Evolutionary conservation across 352 stramenopile genomes (phyloP), one percentile per base, ranked within the genome.

Genomic region (Phytophthora multivora): DNA sequence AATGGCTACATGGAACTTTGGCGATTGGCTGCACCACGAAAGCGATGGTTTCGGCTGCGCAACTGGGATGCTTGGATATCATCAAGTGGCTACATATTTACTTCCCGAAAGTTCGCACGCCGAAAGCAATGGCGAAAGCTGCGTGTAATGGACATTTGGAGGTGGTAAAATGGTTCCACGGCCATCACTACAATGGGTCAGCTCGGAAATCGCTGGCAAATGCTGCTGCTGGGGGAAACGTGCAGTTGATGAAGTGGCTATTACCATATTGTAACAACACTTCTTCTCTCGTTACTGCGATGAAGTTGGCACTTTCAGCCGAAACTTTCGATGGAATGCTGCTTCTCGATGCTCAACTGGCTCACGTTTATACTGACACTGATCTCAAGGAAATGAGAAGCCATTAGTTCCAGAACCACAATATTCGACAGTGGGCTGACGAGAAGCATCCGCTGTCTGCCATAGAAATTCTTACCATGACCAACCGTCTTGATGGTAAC

Each of bases 91-190:
- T 58, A 3, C 21, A 49, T 19, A 10, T 19, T 13, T 12, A 1
- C 13, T 26, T 5, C 6, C n/a, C 30, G 36, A 25, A 39, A 16
- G 38, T 15, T 31, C 50, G 25, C 9, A 26, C 26, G 10, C 26
- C 26, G 3, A 15, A n/a, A n/a, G 38, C 50, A 3, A 41, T 41
- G 36, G 16, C 6, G n/a, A 30, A 39, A 12, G 50, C 50, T 19
- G 50, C 50, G 2, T 11, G 11, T 12, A 49, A 49, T 11, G 50
- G 50, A 5, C 25, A 58, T 16, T 18, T 49, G 23, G 25, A 58
- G 12, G n/a, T 58, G 8, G n/a, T 49, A 12, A 48, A 42, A 23
- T 58, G 39, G 38, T 11, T 58, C 10, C 35, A 39, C 18, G 4
- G 36, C 5, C 7, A 19, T 42, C n/a, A 42, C 11, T 11, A 5